Conservation (phyloP, 495 filamentous ascomycete genomes). For the Aspergillus ostianus region DNA sequence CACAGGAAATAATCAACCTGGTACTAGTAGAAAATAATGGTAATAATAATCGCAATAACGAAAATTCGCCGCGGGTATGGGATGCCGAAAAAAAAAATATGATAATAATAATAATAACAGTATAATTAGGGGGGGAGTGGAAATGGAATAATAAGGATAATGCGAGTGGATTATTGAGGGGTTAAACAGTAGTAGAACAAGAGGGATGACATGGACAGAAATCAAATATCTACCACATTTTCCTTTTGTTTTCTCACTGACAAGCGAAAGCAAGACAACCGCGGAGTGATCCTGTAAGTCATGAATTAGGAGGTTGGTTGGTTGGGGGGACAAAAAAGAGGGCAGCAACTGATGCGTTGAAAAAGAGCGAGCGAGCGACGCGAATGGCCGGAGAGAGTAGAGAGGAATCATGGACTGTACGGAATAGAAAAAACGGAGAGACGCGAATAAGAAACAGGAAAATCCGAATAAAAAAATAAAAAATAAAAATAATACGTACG, state of each 20-base stretch:
- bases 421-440: slow-evolving; percentile 8
- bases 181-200: slow-evolving; percentile 13
- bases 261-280: background rate
- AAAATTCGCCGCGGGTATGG: background rate
- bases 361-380: slow-evolving; percentile 18
- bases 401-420: slow-evolving; percentile 3
- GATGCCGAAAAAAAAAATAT: slow-evolving; percentile 11
- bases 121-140: too few relatives aligned
- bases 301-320: slow-evolving; percentile 8
- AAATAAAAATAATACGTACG: slow-evolving; percentile 5
- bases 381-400: slow-evolving; percentile 15
- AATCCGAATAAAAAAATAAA: slow-evolving; percentile 2
- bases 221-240: background rate
- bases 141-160: slow-evolving; percentile 13
- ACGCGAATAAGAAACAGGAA: slow-evolving; percentile 5
- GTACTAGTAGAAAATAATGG: slow-evolving; percentile 15
- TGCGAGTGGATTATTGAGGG: slow-evolving; percentile 25
- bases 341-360: slow-evolving; percentile 15
- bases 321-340: slow-evolving; percentile 15
- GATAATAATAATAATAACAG: slow-evolving; percentile 15
- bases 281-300: slow-evolving; percentile 1
- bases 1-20: slow-evolving; percentile 10
- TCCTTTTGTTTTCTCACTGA: background rate
- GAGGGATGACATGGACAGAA: slow-evolving; percentile 18
- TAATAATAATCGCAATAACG: background rate